phyloP scores from a whole-genome alignment of 2,329 filamentous ascomycete species.

The Thermoascus crustaceus region DNA sequence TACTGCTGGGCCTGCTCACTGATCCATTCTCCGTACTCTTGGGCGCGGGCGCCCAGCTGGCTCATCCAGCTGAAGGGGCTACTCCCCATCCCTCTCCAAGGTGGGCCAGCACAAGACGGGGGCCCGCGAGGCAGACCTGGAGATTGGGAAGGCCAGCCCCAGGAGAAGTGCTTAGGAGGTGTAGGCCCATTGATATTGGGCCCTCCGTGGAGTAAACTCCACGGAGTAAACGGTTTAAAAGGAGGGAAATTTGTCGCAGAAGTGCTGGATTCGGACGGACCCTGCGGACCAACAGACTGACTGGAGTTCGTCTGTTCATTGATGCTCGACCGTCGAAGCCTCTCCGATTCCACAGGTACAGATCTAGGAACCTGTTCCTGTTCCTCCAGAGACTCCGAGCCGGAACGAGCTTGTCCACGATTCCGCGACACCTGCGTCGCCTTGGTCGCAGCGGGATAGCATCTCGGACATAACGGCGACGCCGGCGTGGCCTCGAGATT shows the following conservation, averaged over 20 bases:
- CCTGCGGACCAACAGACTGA: conserved; percentile 7
- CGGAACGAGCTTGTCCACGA: conserved; percentile 8
- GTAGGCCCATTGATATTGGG: too few relatives aligned
- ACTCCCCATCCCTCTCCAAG: conserved; percentile 1
- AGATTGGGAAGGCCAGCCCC: too few relatives aligned
- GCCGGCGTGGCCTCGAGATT: conserved; percentile 23
- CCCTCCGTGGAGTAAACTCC: too few relatives aligned
- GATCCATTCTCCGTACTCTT: conserved; percentile 33
- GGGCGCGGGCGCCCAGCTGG: conserved; percentile 27
- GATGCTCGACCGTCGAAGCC: too few relatives aligned
- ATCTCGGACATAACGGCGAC: conserved; percentile 32
- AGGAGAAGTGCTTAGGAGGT: too few relatives aligned
- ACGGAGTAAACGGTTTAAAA: neutral
- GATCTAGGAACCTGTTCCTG: too few relatives aligned
- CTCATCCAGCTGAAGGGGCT: conserved; percentile 24
- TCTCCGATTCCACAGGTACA: conserved; percentile 8
- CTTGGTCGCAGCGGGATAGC: conserved; percentile 31
- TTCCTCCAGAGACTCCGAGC: conserved; percentile 7
- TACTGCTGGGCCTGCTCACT: conserved; percentile 28
- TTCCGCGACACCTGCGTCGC: conserved; percentile 18
- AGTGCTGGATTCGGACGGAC: too few relatives aligned
- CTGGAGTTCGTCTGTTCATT: conserved; percentile 7
- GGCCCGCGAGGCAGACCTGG: neutral
- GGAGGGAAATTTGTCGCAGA: too few relatives aligned
- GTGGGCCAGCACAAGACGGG: neutral